phyloP scores from a whole-genome alignment of 2,329 filamentous ascomycete genomes.

The Cladosporium sp. region DNA sequence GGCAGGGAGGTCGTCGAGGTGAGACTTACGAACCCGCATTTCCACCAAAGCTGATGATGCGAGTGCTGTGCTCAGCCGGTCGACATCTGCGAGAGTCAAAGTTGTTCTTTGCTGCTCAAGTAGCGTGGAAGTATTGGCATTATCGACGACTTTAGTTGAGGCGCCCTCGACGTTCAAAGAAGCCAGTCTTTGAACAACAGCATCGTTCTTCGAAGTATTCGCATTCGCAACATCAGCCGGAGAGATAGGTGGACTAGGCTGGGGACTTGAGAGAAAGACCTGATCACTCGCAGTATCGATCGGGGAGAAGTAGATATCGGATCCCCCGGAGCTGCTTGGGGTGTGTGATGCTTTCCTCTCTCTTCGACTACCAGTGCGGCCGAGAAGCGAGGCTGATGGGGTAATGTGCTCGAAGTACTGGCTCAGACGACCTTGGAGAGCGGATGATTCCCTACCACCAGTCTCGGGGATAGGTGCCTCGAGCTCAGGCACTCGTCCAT shows the following conservation, averaged over 20 bases:
- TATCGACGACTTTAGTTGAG: conserved; percentile 11
- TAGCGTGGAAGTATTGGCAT: conserved; percentile 11
- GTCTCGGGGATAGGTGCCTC: background rate
- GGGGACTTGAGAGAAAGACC: conserved; percentile 23
- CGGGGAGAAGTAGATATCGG: conserved; percentile 26
- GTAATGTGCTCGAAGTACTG: conserved; percentile 11
- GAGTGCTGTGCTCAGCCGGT: conserved; percentile 1
- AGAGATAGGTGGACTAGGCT: conserved; percentile 18
- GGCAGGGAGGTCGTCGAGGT: conserved; percentile 7
- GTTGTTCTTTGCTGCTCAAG: conserved; percentile 14
- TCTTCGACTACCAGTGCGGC: background rate
- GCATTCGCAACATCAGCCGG: conserved; percentile 1
- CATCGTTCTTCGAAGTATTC: conserved; percentile 2
- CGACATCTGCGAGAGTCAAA: conserved; percentile 8
- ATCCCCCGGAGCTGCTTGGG: conserved; percentile 4
- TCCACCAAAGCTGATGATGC: conserved; percentile 2
- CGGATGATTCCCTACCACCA: background rate
- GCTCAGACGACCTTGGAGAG: conserved; percentile 1
- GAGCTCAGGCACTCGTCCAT: background rate
- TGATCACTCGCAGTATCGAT: conserved; percentile 19
- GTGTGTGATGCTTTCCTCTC: conserved; percentile 6
- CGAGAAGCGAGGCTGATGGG: background rate
- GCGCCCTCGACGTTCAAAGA: background rate
- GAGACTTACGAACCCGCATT: background rate
- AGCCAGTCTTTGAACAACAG: too few relatives aligned